Evolutionary conservation across 1,284 basidiomycete species (phyloP).

Genomic region (Ustilago vetiveriae): DNA sequence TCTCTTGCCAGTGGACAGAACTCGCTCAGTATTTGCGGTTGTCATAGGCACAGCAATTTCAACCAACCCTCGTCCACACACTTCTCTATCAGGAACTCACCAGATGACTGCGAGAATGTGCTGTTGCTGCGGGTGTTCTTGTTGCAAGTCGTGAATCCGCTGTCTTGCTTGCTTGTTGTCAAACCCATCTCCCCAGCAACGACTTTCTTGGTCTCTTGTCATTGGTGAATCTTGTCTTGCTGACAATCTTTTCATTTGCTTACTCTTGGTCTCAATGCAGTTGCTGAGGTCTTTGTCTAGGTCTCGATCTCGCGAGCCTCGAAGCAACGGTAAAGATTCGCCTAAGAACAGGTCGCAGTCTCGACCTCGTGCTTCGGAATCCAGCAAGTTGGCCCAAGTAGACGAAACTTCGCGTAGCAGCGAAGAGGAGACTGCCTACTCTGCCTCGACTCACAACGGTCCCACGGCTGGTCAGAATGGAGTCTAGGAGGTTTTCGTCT

Average conservation of each 20-base stretch:
- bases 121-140: neutral
- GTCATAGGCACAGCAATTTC: conserved; percentile 9
- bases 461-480: neutral
- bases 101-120: no score
- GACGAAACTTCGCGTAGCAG: conserved; percentile 47
- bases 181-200: neutral
- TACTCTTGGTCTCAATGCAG: conserved; percentile 13
- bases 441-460: conserved; percentile 6
- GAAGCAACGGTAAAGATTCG: conserved; percentile 39
- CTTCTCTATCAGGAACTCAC: no score
- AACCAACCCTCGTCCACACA: neutral
- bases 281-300: conserved; percentile 56
- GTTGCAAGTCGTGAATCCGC: neutral
- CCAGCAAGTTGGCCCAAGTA: conserved; percentile 50
- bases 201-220: no score
- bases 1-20: neutral
- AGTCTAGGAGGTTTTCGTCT: neutral
- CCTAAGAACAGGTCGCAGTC: conserved; percentile 41
- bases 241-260: neutral
- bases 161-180: neutral
- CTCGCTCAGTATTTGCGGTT: neutral
- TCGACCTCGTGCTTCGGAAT: conserved; percentile 36
- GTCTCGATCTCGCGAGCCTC: conserved; percentile 62
- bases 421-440: conserved; percentile 31
- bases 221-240: neutral